Percentiles rank a stretch among this genome's conserved stretches.
These are phyloP conservation scores for Zopfia rhizophila DNA, from an alignment of 2,329 filamentous ascomycete species.

Conservation along the genomic window DNA sequence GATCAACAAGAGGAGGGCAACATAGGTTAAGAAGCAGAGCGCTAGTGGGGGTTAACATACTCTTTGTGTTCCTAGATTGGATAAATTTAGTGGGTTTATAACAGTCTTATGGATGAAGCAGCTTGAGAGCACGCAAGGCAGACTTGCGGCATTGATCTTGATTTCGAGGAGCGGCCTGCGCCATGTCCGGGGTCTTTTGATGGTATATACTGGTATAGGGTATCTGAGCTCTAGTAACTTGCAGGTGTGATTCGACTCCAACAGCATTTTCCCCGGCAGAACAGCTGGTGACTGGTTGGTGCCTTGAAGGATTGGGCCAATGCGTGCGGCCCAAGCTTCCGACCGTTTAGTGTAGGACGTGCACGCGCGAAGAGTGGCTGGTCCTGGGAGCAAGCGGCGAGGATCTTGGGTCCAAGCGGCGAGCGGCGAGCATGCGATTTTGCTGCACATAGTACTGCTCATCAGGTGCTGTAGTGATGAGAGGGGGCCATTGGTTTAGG, in stretches of 20 bases:
- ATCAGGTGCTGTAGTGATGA: conserved; percentile 25
- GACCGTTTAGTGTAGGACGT: conserved; percentile 49
- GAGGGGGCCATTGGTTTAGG: too few relatives aligned
- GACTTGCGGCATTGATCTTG: conserved; percentile 40
- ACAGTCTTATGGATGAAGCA: conserved; percentile 39
- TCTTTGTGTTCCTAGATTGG: conserved; percentile 39
- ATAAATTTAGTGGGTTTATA: conserved; percentile 36
- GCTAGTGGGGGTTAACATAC: conserved; percentile 49
- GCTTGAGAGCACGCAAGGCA: conserved; percentile 41
- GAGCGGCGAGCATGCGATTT: conserved; percentile 31
- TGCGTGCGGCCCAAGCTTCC: conserved; percentile 45
- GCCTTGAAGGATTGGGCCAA: conserved; percentile 50
- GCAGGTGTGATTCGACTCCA: conserved; percentile 36
- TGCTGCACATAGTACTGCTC: too few relatives aligned
- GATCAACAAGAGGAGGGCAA: conserved; percentile 38
- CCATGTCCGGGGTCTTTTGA: conserved; percentile 45
- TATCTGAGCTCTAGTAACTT: conserved; percentile 43
- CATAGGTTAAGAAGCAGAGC: conserved; percentile 37
- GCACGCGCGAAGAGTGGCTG: conserved; percentile 33
- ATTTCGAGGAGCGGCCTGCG: conserved; percentile 42
- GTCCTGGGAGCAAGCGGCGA: conserved; percentile 31
- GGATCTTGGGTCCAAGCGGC: conserved; percentile 35
- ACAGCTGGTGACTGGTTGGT: conserved; percentile 49
- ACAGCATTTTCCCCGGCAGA: conserved; percentile 48
- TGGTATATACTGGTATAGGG: conserved; percentile 45